Conservation (phyloP, 192 early-diverging fungal genomes). For the Dissophora ornata region DNA sequence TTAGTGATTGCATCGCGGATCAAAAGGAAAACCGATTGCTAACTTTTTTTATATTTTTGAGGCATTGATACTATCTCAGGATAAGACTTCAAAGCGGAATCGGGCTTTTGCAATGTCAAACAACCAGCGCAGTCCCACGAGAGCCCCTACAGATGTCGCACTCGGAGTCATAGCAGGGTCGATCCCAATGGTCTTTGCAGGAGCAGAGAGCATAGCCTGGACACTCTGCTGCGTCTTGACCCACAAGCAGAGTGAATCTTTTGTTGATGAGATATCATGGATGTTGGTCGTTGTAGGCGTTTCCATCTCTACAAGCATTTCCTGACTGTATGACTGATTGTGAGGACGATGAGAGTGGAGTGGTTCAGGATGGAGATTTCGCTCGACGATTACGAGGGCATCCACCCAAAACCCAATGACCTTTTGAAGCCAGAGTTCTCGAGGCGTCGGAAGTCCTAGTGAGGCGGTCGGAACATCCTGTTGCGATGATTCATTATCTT, state of each 20-base stretch:
- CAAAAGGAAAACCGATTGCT: too few species aligned
- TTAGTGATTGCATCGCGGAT: too few species aligned
- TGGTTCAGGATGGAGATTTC: too few species aligned
- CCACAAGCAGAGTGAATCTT: conserved; percentile 25
- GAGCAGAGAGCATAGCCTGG: background rate
- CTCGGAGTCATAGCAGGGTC: background rate
- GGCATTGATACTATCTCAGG: too few species aligned
- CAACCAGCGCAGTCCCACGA: conserved; percentile 18
- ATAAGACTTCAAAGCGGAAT: background rate
- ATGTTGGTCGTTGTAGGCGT: background rate
- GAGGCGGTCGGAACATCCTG: background rate
- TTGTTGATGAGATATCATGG: background rate
- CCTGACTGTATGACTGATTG: background rate
- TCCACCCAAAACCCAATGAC: conserved; percentile 32
- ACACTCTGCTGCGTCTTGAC: conserved; percentile 19
- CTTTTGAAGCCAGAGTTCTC: conserved; percentile 26
- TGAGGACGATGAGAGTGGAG: too few species aligned
- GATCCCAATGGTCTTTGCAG: background rate
- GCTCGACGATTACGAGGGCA: background rate
- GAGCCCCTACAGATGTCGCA: conserved; percentile 16
- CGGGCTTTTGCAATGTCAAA: background rate
- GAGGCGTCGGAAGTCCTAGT: conserved; percentile 4
- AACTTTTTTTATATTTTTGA: too few species aligned
- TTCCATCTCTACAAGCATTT: background rate
- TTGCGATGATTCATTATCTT: background rate